Percentiles rank a stretch among this genome's conserved stretches.
phyloP scores from a whole-genome alignment of 2,329 filamentous ascomycete species.

The Chaetomium strumarium region DNA sequence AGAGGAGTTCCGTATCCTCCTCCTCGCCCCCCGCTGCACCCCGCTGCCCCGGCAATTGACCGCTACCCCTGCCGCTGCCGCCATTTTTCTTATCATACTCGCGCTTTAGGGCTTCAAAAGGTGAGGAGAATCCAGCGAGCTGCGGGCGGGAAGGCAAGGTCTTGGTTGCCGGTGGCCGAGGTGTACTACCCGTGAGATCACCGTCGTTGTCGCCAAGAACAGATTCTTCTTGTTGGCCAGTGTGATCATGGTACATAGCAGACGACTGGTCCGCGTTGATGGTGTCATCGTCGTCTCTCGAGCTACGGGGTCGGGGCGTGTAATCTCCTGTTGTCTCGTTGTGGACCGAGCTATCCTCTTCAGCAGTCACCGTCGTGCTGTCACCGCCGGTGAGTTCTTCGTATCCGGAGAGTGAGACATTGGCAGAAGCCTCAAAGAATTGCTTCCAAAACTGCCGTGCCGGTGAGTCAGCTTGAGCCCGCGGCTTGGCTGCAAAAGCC shows the following conservation, averaged over 20 bases:
- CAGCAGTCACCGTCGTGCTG: constrained; percentile 43
- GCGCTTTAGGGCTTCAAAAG: constrained; percentile 67
- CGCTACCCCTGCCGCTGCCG: constrained; percentile 29
- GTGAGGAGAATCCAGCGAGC: constrained; percentile 64
- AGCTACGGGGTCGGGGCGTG: constrained; percentile 27
- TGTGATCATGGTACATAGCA: constrained; percentile 25
- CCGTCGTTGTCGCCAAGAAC: constrained; percentile 57
- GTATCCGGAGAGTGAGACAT: constrained; percentile 92
- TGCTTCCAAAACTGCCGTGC: constrained; percentile 88
- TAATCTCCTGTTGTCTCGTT: constrained; percentile 47
- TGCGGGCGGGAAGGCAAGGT: constrained; percentile 39
- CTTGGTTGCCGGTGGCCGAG: constrained; percentile 49
- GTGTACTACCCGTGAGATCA: constrained; percentile 62
- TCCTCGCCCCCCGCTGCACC: constrained; percentile 29
- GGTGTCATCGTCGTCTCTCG: constrained; percentile 39
- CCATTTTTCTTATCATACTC: constrained; percentile 50
- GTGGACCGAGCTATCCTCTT: constrained; percentile 50
- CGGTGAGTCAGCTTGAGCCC: constrained; percentile 4
- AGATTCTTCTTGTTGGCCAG: constrained; percentile 51
- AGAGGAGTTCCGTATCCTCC: constrained; percentile 41
- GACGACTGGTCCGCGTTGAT: constrained; percentile 30
- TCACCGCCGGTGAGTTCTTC: constrained; percentile 71
- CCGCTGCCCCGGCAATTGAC: constrained; percentile 22
- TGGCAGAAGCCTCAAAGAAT: constrained; percentile 97
- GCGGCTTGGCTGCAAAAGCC: background rate